These are phyloP conservation scores for Suillus fuscotomentosus DNA, from an alignment of 768 basidiomycete genomes.

Conservation along the genomic window DNA sequence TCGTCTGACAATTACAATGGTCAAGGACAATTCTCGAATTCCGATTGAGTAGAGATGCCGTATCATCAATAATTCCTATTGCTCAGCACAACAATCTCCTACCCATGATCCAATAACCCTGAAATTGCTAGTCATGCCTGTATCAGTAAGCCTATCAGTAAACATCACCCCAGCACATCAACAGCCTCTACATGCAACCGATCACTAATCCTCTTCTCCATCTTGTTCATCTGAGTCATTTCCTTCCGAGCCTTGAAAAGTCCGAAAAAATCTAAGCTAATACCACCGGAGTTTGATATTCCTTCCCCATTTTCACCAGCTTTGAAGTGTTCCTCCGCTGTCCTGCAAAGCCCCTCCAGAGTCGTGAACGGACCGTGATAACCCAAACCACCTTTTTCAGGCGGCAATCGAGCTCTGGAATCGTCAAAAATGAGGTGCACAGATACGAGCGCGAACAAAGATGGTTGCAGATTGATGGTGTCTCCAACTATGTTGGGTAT, in stretches of 20 bases:
- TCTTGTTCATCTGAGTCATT: conserved; percentile 16
- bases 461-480: conserved; percentile 55
- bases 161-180: conserved; percentile 11
- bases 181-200: conserved; percentile 15
- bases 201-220: conserved; percentile 26
- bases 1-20: neutral
- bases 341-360: conserved; percentile 55
- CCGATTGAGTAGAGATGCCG: neutral
- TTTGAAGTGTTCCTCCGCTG: conserved; percentile 46
- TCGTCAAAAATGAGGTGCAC: conserved; percentile 65
- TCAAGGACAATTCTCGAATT: neutral
- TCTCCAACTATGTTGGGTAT: conserved; percentile 49
- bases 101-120: neutral
- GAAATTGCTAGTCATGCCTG: neutral
- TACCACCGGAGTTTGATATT: conserved; percentile 42
- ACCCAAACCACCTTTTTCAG: conserved; percentile 60
- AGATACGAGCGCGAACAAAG: conserved; percentile 51
- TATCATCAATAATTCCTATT: neutral
- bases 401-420: conserved; percentile 55
- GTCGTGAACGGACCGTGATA: conserved; percentile 60
- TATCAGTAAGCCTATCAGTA: neutral
- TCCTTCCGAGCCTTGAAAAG: conserved; percentile 26
- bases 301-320: conserved; percentile 37
- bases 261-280: conserved; percentile 39
- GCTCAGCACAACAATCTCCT: neutral